These are phyloP conservation scores for Albatrellus ellisii DNA, from an alignment of 768 basidiomycete genomes.

Conservation along the genomic window DNA sequence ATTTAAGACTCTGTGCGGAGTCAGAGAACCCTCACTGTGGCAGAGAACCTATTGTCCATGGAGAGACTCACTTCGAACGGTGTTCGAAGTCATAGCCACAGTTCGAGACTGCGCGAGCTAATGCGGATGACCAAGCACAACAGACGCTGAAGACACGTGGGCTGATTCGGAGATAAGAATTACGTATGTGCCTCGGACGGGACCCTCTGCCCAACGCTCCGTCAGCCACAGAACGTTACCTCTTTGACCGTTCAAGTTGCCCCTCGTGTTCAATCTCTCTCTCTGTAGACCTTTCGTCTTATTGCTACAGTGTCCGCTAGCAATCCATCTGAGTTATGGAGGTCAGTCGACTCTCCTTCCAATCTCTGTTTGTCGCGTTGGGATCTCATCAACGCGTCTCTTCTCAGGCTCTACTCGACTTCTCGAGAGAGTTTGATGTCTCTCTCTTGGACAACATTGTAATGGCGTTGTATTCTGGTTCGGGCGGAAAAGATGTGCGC, in stretches of 20 bases:
- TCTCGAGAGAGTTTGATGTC: conserved; percentile 89
- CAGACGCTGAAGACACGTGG: not conserved
- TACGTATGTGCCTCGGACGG: not conserved
- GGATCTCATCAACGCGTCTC: conserved; percentile 8
- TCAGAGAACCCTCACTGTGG: no score
- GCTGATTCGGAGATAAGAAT: not conserved
- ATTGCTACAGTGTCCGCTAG: not conserved
- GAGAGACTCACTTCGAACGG: no score
- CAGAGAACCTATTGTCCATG: no score
- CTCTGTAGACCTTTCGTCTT: not conserved
- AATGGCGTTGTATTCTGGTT: conserved; percentile 79
- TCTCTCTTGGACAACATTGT: conserved; percentile 87
- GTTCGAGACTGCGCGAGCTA: no score
- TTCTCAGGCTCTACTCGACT: conserved; percentile 79
- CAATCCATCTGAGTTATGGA: conserved; percentile 9
- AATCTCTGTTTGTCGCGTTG: not conserved
- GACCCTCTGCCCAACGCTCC: conserved; percentile 1
- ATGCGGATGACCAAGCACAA: no score
- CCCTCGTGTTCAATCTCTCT: not conserved
- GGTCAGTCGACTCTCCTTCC: not conserved
- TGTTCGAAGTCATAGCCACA: no score
- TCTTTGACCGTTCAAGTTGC: not conserved
- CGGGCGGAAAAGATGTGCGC: conserved; percentile 62
- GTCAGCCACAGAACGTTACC: not conserved
- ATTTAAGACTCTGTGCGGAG: no score